These are phyloP conservation scores for Phytopythium delawarense DNA, from an alignment of 352 stramenopile species.

Conservation along the genomic window DNA sequence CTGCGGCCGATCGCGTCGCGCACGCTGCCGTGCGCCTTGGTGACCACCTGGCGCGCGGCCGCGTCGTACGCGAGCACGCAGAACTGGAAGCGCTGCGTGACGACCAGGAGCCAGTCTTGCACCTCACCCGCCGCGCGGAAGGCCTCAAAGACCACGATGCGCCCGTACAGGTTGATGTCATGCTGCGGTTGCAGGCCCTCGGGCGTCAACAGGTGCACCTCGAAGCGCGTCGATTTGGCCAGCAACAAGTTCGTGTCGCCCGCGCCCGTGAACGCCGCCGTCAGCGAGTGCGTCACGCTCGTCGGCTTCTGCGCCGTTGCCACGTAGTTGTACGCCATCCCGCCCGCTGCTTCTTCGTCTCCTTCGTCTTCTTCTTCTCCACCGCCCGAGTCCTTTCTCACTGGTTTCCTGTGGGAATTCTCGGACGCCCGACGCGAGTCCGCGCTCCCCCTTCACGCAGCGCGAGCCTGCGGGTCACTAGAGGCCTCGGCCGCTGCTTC, in stretches of 20 bases:
- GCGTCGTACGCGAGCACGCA: conserved; percentile 85
- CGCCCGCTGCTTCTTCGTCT: background rate
- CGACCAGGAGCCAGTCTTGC: conserved; percentile 86
- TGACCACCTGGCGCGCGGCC: conserved; percentile 65
- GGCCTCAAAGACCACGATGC: conserved; percentile 85
- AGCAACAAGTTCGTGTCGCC: conserved; percentile 90
- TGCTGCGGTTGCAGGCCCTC: conserved; percentile 85
- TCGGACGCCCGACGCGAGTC: background rate
- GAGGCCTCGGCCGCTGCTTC: background rate
- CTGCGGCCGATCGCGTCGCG: conserved; percentile 83
- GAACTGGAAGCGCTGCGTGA: conserved; percentile 90
- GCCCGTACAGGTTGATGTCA: conserved; percentile 84
- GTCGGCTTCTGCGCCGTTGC: conserved; percentile 92
- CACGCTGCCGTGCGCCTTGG: conserved; percentile 83
- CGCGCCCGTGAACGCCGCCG: conserved; percentile 83
- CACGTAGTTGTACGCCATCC: conserved; percentile 90
- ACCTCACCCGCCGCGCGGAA: conserved; percentile 72
- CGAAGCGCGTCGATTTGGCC: conserved; percentile 85
- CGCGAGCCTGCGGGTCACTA: background rate
- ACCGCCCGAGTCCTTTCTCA: background rate
- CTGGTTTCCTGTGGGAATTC: background rate
- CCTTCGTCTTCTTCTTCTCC: background rate
- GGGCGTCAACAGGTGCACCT: conserved; percentile 84
- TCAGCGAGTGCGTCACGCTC: conserved; percentile 90
- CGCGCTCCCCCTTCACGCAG: background rate